Evolutionary conservation across 495 filamentous ascomycete genomes (phyloP), one percentile per base, ranked within the genome.

Genomic region (Lasiosphaeris hirsuta): DNA sequence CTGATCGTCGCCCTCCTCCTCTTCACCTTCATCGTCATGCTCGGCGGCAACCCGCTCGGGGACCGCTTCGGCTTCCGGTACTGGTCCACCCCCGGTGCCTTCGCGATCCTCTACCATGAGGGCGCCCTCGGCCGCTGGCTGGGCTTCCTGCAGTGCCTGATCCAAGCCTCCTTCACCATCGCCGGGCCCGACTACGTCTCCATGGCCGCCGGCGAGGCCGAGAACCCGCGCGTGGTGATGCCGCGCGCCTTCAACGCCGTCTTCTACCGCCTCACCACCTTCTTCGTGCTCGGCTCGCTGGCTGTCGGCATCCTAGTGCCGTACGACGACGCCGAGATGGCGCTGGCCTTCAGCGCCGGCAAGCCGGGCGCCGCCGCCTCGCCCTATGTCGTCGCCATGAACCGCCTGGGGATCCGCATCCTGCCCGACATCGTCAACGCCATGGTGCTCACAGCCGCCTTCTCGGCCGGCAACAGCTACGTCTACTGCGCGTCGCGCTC

Each of bases 371-470:
- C 89, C 0, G 80, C 80, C 23, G 86, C 88, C n/a, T 87, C 83
- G 37, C 89, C 90, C 0, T 93, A 93, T 69, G 90, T 95, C n/a
- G 83, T 96, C 59, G 87, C 89, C 13, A 94, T 95, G 90, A 80
- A 87, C 64, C 81, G 89, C 17, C 73, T 93, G 51, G 71, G 76
- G 0, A 85, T 94, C 62, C 71, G 73, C 3, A 73, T 86, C 13
- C 74, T 94, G 3, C 90, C 90, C 1, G 79, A 92, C 63, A 84
- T 95, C 54, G 85, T 91, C 60, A 95, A 94, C 71, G 89, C 87
- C 10, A 77, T 92, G 59, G 73, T 94, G 54, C 59, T 94, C 10
- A 88, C 85, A 0, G 83, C 86, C 15, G 86, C 86, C 11, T 91
- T 93, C 69, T 90, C 87, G 15, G 90, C 90, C 0, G 90, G 90